Evolutionary conservation across 495 filamentous ascomycete species (phyloP), one percentile per base, ranked within the genome.

Genomic region (Achaetomiella virescens): DNA sequence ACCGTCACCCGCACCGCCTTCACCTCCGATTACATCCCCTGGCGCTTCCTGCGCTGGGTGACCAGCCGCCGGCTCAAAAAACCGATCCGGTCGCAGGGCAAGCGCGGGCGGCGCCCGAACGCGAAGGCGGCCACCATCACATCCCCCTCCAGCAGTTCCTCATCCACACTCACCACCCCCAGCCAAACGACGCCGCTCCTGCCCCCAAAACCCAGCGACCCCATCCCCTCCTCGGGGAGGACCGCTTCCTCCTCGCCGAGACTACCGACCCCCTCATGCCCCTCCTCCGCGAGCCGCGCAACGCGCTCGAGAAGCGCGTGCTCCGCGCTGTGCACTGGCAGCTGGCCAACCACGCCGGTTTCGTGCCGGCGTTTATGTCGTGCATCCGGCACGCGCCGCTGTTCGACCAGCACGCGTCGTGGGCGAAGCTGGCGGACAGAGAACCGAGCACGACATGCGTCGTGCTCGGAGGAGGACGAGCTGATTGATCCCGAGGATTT

Each of bases 1-100:
- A 74, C 75, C 62, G 63, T 76, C 25, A 82, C 78, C 35, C 76
- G 78, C 48, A 63, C 89, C 37, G 70, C 90, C 15, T 91, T 88
- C 61, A 76, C 75, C 3, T 70, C 73, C 3, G 78, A 78, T 11
- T 58, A 84, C 2, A 61, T 77, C 38, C 75, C 75, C 7, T 62
- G 68, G 40, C 61, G 69, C 7, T 24, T 76, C 1, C 65, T 77
- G 4, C 58, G 65, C 25, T 64, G 64, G 52, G 49, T 74, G 47
- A 73, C 73, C 3, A 66, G 66, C 36, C 61, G 48, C 14, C 65
- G 70, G n/a, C 62, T 77, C 27, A 67, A 65, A 20, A 48, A 66
- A 21, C 75, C 75, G 15, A 75, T 77, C 52, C 69, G 70, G 33
- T 60, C 64, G 9, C 67, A 63, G 40, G 64, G 65, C 44, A 65